A percentile compares a stretch with the other conserved stretches of the same genome.
phyloP scores from a whole-genome alignment of 495 filamentous ascomycete species.

The Talaromyces wortmannii region DNA sequence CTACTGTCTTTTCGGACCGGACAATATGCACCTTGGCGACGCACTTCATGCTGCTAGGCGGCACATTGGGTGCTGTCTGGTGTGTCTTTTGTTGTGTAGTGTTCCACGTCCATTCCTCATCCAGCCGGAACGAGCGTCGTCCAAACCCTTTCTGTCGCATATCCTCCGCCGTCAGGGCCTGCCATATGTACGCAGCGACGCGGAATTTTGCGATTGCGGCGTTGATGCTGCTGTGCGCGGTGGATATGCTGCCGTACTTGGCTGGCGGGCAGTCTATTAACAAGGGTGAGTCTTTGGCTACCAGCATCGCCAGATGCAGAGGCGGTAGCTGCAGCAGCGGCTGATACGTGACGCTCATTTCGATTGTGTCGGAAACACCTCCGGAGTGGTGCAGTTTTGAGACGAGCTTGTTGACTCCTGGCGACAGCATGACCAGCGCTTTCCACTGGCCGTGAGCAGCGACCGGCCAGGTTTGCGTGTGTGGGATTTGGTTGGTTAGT shows the following conservation, averaged over 20 bases:
- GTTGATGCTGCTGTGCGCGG: conserved; percentile 27
- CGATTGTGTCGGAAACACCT: conserved; percentile 1
- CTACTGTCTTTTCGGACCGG: conserved; percentile 30
- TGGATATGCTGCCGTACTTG: conserved; percentile 23
- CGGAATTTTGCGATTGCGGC: conserved; percentile 42
- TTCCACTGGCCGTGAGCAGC: conserved; percentile 8
- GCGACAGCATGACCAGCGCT: conserved; percentile 11
- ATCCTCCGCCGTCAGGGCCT: conserved; percentile 42
- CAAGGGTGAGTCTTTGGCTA: conserved; percentile 38
- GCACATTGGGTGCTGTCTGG: neutral
- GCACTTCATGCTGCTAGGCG: conserved; percentile 17
- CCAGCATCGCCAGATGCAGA: conserved; percentile 42
- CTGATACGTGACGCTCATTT: conserved; percentile 17
- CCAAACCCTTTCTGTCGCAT: conserved; percentile 37
- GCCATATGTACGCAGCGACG: conserved; percentile 46
- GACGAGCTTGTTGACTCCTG: conserved; percentile 8
- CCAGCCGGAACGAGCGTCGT: conserved; percentile 41
- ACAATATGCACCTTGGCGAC: conserved; percentile 42
- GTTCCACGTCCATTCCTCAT: conserved; percentile 40
- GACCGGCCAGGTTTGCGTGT: conserved; percentile 7
- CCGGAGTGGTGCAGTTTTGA: conserved; percentile 5
- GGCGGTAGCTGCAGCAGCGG: conserved; percentile 30
- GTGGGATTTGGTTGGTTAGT: neutral
- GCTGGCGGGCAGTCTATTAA: conserved; percentile 29
- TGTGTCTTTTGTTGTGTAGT: conserved; percentile 10